Evolutionary conservation across 345 rosid species (phyloP), one percentile per base, ranked within the genome.

Genomic region (Eucalyptus microcorys): DNA sequence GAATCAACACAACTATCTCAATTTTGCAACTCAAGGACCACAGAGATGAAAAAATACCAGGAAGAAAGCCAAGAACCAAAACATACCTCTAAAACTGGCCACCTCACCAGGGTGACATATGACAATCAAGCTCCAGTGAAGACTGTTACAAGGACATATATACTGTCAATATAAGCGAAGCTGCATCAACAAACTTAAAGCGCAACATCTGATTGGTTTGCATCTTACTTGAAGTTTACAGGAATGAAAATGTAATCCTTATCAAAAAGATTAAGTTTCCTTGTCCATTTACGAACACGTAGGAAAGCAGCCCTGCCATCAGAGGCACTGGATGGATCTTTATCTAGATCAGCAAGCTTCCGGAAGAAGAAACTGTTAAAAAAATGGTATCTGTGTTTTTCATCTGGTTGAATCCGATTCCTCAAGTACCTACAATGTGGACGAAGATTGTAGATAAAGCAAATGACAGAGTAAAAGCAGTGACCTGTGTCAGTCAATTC

Each of bases 311-410:
- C 99, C 93, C 94, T 95, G 85, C 99, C 99, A 93, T 98, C 99
- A 49, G 92, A 92, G 90, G 95, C 97, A 94, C 99, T 98, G 68
- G 98, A 95, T 34, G 99, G 99, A 92, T 98, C 99, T 92, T 97
- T 98, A 93, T 98, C 98, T 22, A 97, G 92, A 94, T 98, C 99
- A 90, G 98, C 99, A 89, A 98, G 99, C 96, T 98, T 98, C 59
- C 98, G 94, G 92, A 98, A 98, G 97, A 98, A 98, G 93, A 98
- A 98, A 90, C 99, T 98, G 89, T 98, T 98, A 91, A 98, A 98
- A 91, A 98, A 98, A 92, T 98, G 98, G 88, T 92, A 97, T 89
- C 97, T 94, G 40, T 90, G 95, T 86, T 88, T 94, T 83, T 96
- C 98, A 88, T 94, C 95, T 5, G 92, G 87, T 88, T 89, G 94